Conservation (phyloP, 192 early-diverging fungal genomes). For the Lunasporangiospora selenospora region DNA sequence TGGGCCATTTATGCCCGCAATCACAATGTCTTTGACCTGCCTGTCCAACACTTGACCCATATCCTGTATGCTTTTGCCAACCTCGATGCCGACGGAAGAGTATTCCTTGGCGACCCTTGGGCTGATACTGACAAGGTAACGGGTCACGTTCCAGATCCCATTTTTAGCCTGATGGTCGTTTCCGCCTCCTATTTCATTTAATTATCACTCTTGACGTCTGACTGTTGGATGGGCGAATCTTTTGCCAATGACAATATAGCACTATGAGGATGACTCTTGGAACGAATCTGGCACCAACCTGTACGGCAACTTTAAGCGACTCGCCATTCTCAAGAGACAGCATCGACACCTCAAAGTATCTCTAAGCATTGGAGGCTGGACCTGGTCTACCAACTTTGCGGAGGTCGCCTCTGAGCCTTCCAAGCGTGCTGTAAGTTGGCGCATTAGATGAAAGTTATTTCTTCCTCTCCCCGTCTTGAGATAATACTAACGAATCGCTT, state of each 20-base stretch:
- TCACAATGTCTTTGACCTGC: constrained; percentile 68
- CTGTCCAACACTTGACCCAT: constrained; percentile 72
- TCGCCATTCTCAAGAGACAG: constrained; percentile 68
- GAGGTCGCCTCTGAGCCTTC: constrained; percentile 57
- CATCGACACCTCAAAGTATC: constrained; percentile 73
- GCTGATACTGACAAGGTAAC: constrained; percentile 77
- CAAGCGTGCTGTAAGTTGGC: constrained; percentile 49
- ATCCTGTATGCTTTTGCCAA: constrained; percentile 85
- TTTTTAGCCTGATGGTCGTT: constrained; percentile 29
- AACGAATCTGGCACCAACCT: constrained; percentile 57
- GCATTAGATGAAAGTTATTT: too few species aligned
- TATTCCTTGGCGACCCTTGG: constrained; percentile 77
- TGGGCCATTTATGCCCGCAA: constrained; percentile 79
- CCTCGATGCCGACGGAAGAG: constrained; percentile 63
- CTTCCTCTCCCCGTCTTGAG: too few species aligned
- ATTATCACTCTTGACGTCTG: too few species aligned
- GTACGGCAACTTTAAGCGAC: constrained; percentile 68
- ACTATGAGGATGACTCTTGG: constrained; percentile 62
- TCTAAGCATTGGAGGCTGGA: constrained; percentile 84
- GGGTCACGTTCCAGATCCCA: too few species aligned
- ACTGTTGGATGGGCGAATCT: too few species aligned
- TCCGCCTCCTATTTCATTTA: not conserved
- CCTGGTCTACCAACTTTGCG: constrained; percentile 76
- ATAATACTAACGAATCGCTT: too few species aligned
- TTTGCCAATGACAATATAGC: constrained; percentile 28